Conservation (phyloP, 164 flowering plant species). For the Liquidambar formosana region DNA sequence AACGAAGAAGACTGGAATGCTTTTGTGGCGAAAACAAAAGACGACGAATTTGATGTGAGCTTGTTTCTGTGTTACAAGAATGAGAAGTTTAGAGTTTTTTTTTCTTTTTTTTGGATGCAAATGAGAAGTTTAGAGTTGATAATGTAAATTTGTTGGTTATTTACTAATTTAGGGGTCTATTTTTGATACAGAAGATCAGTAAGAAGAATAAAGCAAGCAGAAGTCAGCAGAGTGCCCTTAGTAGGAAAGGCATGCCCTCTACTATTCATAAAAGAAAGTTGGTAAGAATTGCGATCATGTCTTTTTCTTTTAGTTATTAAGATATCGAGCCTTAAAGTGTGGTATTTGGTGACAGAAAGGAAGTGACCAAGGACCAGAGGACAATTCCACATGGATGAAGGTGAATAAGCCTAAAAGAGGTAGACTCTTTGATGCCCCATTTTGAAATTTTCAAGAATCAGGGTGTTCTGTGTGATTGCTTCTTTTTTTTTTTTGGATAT, state of each 20-base stretch:
- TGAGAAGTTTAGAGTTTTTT: too few relatives aligned
- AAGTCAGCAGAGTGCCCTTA: conserved; percentile 29
- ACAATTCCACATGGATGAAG: conserved; percentile 16
- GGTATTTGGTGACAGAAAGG: conserved; percentile 21
- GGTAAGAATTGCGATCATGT: conserved; percentile 13
- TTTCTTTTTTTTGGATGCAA: too few relatives aligned
- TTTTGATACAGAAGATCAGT: conserved; percentile 25
- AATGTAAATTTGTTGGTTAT: background rate
- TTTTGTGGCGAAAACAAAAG: conserved; percentile 32
- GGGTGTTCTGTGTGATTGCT: background rate
- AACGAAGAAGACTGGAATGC: conserved; percentile 36
- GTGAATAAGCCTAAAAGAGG: conserved; percentile 27
- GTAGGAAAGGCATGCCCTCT: conserved; percentile 15
- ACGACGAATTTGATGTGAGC: conserved; percentile 35
- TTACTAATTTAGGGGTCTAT: background rate
- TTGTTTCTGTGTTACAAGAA: background rate
- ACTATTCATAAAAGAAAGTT: conserved; percentile 25
- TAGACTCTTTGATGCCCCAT: conserved; percentile 1
- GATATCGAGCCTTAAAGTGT: background rate
- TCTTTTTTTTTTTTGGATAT: background rate
- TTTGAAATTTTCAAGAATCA: background rate
- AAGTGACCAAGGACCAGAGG: conserved; percentile 22
- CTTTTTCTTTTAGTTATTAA: background rate
- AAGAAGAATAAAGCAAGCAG: conserved; percentile 32
- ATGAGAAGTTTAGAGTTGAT: too few relatives aligned